A percentile compares a stretch with the other conserved stretches of the same genome.
Evolutionary conservation across 2,329 filamentous ascomycete genomes (phyloP).

Genomic region (Epichloe festucae): DNA sequence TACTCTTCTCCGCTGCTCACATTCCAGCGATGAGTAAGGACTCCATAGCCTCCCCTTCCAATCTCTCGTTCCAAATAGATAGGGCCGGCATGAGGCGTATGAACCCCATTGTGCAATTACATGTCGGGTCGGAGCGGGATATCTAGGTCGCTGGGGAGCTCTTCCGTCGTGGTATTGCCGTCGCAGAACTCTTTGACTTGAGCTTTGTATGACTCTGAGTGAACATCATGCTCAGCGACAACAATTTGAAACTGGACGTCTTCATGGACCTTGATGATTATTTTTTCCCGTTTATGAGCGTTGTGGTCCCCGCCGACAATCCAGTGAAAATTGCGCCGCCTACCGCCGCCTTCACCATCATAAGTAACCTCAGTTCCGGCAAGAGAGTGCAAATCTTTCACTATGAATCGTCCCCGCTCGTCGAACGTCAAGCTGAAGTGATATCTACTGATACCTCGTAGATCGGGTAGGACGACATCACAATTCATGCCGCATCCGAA

Average conservation of each 20-base stretch:
- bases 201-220: slow-evolving; percentile 9
- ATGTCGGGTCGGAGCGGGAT: slow-evolving; percentile 4
- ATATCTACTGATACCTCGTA: slow-evolving; percentile 3
- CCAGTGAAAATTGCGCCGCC: slow-evolving; percentile 12
- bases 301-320: slow-evolving; percentile 10
- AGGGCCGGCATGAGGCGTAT: slow-evolving; percentile 5
- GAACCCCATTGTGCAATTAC: slow-evolving; percentile 4
- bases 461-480: slow-evolving; percentile 8
- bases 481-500: slow-evolving; percentile 8
- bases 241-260: slow-evolving; percentile 6
- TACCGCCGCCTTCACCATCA: slow-evolving; percentile 7
- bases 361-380: slow-evolving; percentile 15
- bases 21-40: slow-evolving; percentile 11
- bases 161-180: slow-evolving; percentile 7
- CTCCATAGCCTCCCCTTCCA: slow-evolving; percentile 9
- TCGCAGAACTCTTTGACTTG: slow-evolving; percentile 9
- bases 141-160: slow-evolving; percentile 6
- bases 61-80: slow-evolving; percentile 8
- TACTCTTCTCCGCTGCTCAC: slow-evolving; percentile 11
- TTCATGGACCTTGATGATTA: slow-evolving; percentile 5
- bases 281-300: not conserved
- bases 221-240: slow-evolving; percentile 2
- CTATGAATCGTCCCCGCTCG: slow-evolving; percentile 6
- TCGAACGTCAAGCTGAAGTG: slow-evolving; percentile 14
- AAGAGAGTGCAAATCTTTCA: slow-evolving; percentile 11